These are phyloP conservation scores for Kokia cookei DNA, from an alignment of 441 rosid genomes.

Conservation along the genomic window DNA sequence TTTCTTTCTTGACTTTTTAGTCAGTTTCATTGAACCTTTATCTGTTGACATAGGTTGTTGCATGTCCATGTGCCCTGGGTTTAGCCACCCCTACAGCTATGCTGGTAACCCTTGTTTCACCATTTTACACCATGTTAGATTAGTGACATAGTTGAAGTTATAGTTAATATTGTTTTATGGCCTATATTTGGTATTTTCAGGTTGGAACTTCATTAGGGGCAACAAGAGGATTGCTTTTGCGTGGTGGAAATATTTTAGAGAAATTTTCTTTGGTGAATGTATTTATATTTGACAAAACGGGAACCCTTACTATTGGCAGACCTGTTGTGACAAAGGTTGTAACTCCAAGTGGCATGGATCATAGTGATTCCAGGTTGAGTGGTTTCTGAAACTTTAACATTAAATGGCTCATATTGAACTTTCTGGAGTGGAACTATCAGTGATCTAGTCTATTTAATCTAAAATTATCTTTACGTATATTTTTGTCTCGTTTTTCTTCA, in stretches of 20 bases:
- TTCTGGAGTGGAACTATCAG: not conserved
- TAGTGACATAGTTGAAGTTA: not conserved
- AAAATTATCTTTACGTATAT: not conserved
- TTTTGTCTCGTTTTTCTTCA: no score
- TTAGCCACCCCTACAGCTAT: conserved; percentile 98
- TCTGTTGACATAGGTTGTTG: conserved; percentile 67
- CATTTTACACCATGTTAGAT: conserved; percentile 1
- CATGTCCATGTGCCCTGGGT: conserved; percentile 99
- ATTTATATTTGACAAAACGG: conserved; percentile 90
- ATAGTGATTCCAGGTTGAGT: conserved; percentile 50
- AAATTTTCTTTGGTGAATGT: conserved; percentile 75
- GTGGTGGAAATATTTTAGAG: conserved; percentile 87
- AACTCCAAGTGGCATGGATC: conserved; percentile 29
- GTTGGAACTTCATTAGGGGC: conserved; percentile 97
- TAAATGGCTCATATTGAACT: conserved; percentile 4
- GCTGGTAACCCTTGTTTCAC: conserved; percentile 45
- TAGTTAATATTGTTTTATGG: not conserved
- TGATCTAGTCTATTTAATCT: not conserved
- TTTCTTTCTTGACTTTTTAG: not conserved
- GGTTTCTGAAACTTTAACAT: conserved; percentile 7
- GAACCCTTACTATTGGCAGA: conserved; percentile 86
- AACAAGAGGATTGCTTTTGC: conserved; percentile 86
- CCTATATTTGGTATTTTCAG: conserved; percentile 28
- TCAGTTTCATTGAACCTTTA: conserved; percentile 8
- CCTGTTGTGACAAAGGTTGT: conserved; percentile 80